Conservation (phyloP, 2,329 filamentous ascomycete genomes). For the Annulohypoxylon truncatum region DNA sequence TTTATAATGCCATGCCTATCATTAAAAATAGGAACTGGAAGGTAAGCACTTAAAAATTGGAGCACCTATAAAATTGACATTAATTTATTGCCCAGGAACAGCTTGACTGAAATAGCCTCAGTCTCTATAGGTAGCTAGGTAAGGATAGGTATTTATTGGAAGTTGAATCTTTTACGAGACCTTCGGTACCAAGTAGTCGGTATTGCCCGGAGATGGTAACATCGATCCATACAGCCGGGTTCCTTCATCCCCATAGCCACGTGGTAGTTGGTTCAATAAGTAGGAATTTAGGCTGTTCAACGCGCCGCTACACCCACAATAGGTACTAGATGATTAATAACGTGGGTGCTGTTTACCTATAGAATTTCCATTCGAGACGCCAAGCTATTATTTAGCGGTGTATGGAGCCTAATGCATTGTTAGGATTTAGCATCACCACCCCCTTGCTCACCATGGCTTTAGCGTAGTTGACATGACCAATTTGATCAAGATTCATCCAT, state of each 20-base stretch:
- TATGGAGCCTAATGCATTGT: background rate
- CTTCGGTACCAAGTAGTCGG: background rate
- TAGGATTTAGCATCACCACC: conserved; percentile 2
- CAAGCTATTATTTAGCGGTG: background rate
- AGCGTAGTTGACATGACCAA: background rate
- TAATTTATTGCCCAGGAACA: no score
- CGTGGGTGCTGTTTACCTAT: background rate
- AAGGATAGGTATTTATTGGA: background rate
- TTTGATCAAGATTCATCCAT: background rate
- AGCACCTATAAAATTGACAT: no score
- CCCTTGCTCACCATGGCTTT: no score
- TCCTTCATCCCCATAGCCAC: background rate
- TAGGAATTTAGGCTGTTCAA: background rate
- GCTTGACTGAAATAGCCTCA: no score
- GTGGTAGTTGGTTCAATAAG: background rate
- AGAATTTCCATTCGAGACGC: background rate
- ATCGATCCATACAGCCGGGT: background rate
- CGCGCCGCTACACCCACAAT: no score
- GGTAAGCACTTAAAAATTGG: no score
- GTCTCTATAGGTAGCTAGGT: no score
- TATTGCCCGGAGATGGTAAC: background rate
- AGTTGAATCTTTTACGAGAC: background rate
- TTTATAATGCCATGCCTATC: no score
- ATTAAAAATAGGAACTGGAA: no score
- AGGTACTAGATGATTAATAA: background rate